Percentiles rank a stretch among this genome's conserved stretches.
phyloP scores from a whole-genome alignment of 1,139 yeast genomes.

The Nadsonia commutata region DNA sequence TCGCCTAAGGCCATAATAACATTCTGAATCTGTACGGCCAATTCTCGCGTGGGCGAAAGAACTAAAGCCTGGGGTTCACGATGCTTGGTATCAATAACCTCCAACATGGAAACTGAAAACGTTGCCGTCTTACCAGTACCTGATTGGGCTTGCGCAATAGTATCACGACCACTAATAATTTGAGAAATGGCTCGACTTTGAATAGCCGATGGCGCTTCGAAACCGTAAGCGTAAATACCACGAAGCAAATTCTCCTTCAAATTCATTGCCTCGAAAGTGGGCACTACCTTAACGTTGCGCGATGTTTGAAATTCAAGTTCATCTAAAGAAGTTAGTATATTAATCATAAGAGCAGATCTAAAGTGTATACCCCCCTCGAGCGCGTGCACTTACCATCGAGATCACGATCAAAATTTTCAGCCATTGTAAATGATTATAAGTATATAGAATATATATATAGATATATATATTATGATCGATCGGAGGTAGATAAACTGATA shows the following conservation, averaged over 20 bases:
- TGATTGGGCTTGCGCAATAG: conserved; percentile 94
- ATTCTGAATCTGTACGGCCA: conserved; percentile 77
- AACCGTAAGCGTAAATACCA: conserved; percentile 85
- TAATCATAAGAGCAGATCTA: not conserved
- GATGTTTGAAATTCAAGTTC: conserved; percentile 49
- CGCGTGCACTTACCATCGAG: conserved; percentile 26
- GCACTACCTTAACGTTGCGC: conserved; percentile 36
- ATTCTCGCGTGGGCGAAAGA: conserved; percentile 89
- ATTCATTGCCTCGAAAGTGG: conserved; percentile 67
- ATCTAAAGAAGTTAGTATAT: conserved; percentile 6
- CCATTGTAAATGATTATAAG: conserved; percentile 6
- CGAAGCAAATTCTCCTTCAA: conserved; percentile 45
- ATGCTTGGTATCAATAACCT: conserved; percentile 54
- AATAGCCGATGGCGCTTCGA: conserved; percentile 88
- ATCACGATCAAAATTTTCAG: conserved; percentile 34
- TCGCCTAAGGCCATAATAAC: conserved; percentile 79
- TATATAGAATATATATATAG: too few species aligned
- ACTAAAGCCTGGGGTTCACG: conserved; percentile 54
- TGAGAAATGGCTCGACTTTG: conserved; percentile 92
- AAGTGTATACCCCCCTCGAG: not conserved
- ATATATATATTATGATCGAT: too few species aligned
- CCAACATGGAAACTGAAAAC: conserved; percentile 80
- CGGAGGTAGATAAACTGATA: too few species aligned
- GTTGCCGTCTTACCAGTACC: conserved; percentile 99
- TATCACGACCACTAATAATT: conserved; percentile 79